Evolutionary conservation across 202 grass and related monocot genomes (phyloP), one percentile per base, ranked within the genome.

Genomic region (Panicum hallii): DNA sequence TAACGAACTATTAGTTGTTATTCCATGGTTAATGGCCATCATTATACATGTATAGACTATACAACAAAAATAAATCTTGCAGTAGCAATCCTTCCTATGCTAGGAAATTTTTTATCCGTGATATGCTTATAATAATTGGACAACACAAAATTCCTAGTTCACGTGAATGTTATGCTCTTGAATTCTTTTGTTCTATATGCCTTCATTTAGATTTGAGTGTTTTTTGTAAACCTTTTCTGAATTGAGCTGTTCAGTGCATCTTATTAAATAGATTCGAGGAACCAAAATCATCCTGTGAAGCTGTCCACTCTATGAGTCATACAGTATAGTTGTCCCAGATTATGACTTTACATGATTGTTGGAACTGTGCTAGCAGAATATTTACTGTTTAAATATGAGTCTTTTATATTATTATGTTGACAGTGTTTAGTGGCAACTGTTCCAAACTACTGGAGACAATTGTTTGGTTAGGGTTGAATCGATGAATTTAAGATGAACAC

Each of bases 341-440:
- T 55, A 79, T 75, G 16, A 7, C 61, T 11, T 81, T 60, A 63
- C 63, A 75, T 80, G 20, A 60, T 62, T 85, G 50, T 63, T 62
- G 4, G 50, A 76, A 81, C 75, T 81, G 20, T 70, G 13, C 45
- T 30, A 20, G 54, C 15, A 46, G 9, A 55, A 45, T 8, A 73
- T 64, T 20, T 56, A 71, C 34, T 63, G 22, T 86, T 86, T 40
- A 40, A 74, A 74, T 40, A 8, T 46, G 22, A 36, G 62, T 72
- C n/a, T 28, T 72, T 7, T 72, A 67, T 46, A 57, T 1, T 23
- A 57, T 78, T 79, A 62, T 47, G 47, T 47, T 45, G 36, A 19
- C 38, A 17, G 23, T 78, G n/a, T 83, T 48, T 73, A 4, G 28
- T 19, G 11, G 5, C 19, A 67, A 60, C 19, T 81, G 17, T 61